Evolutionary conservation across 2,329 filamentous ascomycete species (phyloP).

Genomic region (Monosporascus cannonballus): DNA sequence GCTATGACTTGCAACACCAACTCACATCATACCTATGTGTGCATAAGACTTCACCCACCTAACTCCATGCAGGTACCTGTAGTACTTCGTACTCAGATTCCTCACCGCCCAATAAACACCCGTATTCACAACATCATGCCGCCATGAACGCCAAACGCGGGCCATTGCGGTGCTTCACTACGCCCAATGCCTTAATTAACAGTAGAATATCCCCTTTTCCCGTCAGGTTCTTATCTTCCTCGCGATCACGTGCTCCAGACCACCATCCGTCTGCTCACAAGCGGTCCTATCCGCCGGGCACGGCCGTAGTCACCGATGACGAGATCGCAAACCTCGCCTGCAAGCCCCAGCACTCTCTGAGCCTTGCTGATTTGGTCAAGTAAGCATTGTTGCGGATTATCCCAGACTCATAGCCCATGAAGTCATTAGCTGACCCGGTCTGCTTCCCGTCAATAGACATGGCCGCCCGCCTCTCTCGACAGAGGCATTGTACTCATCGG

Average conservation of each 20-base stretch:
- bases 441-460: slow-evolving; percentile 35
- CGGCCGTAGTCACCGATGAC: slow-evolving; percentile 56
- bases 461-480: slow-evolving; percentile 81
- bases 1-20: no score
- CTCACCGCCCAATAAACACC: background rate
- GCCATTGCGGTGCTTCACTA: slow-evolving; percentile 32
- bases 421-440: background rate
- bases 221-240: slow-evolving; percentile 9
- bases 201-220: slow-evolving; percentile 2
- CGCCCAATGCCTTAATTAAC: slow-evolving; percentile 17
- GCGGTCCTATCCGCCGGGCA: slow-evolving; percentile 38
- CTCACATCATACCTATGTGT: no score
- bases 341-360: slow-evolving; percentile 73
- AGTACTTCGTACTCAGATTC: background rate
- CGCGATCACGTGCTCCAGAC: slow-evolving; percentile 20
- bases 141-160: slow-evolving; percentile 36
- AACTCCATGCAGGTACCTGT: background rate
- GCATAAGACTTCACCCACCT: no score
- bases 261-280: slow-evolving; percentile 9
- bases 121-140: slow-evolving; percentile 31
- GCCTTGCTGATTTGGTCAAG: slow-evolving; percentile 84
- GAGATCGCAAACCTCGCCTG: slow-evolving; percentile 75
- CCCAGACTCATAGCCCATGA: background rate
- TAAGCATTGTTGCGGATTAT: slow-evolving; percentile 33
- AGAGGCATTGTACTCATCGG: slow-evolving; percentile 76